Conservation (phyloP, 371 early-diverging fungal genomes). For the Caulochytrium protostelioides region DNA sequence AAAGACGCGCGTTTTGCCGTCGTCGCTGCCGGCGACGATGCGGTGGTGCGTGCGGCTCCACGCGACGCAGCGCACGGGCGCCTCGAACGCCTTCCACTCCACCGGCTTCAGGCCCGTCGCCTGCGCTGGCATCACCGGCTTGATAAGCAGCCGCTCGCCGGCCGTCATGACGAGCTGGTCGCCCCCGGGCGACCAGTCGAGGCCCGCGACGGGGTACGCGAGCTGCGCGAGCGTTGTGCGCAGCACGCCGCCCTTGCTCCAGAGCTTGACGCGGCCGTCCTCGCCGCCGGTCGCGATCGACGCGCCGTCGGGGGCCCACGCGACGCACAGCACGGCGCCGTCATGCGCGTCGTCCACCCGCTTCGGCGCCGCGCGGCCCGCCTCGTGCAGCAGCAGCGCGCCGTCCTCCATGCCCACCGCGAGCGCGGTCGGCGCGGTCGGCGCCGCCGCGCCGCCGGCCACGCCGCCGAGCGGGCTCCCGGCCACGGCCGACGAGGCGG, state of each 20-base stretch:
- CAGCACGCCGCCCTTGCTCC: constrained; percentile 34
- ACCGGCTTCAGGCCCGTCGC: constrained; percentile 22
- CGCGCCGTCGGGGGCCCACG: too few species aligned
- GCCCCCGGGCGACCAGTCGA: constrained; percentile 27
- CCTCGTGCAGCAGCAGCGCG: too few species aligned
- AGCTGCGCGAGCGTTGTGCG: constrained; percentile 18
- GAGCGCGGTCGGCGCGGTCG: too few species aligned
- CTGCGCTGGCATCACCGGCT: constrained; percentile 27
- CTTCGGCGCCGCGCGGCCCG: too few species aligned
- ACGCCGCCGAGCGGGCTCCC: too few species aligned
- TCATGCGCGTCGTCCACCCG: too few species aligned
- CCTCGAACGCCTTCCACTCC: constrained; percentile 34
- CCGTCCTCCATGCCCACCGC: too few species aligned
- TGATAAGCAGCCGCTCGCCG: constrained; percentile 22
- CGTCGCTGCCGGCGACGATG: constrained; percentile 29
- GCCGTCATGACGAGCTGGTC: constrained; percentile 22
- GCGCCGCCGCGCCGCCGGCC: too few species aligned
- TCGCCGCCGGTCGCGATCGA: too few species aligned
- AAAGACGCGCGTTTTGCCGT: too few species aligned
- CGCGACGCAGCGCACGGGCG: constrained; percentile 20
- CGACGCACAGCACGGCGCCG: too few species aligned
- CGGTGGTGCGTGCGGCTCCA: constrained; percentile 26
- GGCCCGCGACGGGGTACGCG: constrained; percentile 19
- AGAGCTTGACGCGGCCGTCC: constrained; percentile 28
- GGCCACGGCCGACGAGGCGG: too few species aligned